Conservation (phyloP, 192 early-diverging fungal genomes). For the Piromyces finnis region DNA sequence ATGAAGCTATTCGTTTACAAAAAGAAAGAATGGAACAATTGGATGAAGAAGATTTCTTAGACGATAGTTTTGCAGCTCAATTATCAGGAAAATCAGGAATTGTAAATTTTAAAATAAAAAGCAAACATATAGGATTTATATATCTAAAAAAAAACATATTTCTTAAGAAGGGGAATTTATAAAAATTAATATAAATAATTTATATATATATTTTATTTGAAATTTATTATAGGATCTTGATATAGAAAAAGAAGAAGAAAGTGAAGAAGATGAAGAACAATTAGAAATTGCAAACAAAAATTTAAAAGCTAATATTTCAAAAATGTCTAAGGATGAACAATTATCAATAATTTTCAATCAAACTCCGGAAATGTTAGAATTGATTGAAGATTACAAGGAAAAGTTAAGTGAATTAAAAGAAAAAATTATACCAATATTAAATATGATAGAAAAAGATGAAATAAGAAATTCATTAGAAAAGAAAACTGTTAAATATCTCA, state of each 20-base stretch:
- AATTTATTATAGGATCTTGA: conserved; percentile 18
- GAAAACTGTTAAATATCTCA: not conserved
- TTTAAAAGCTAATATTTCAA: not conserved
- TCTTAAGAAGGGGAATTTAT: too few species aligned
- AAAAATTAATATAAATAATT: too few species aligned
- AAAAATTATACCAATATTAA: not conserved
- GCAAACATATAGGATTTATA: too few species aligned
- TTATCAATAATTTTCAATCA: not conserved
- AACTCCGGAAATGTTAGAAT: not conserved
- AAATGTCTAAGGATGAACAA: not conserved
- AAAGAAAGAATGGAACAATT: conserved; percentile 54
- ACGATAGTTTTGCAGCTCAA: conserved; percentile 30
- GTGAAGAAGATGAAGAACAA: conserved; percentile 7
- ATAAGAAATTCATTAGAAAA: not conserved
- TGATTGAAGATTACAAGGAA: not conserved
- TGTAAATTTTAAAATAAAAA: not conserved
- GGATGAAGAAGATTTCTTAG: conserved; percentile 76
- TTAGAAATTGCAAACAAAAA: not conserved
- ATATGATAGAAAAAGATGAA: not conserved
- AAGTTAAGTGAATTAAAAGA: not conserved
- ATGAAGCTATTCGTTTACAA: conserved; percentile 73
- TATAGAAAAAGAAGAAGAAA: conserved; percentile 9
- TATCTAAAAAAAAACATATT: too few species aligned
- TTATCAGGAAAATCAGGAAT: conserved; percentile 1
- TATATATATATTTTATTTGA: too few species aligned